Conservation (phyloP, 1,284 basidiomycete species). For the Puccinia horiana region DNA sequence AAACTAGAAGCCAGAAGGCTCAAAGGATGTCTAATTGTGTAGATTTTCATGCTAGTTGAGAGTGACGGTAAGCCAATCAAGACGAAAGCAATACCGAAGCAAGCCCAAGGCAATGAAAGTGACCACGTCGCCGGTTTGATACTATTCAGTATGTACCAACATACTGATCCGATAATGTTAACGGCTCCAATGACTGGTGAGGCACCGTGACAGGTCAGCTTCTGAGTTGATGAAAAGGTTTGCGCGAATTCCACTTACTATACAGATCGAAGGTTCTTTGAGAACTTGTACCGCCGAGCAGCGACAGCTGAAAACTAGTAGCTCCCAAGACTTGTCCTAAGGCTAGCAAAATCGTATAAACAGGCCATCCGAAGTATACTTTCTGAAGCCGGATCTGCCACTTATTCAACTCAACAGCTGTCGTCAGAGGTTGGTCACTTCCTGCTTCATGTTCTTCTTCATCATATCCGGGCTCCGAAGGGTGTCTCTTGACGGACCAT, state of each 20-base stretch:
- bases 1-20: conserved; percentile 80
- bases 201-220: conserved; percentile 10
- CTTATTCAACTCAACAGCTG: conserved; percentile 21
- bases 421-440: conserved; percentile 29
- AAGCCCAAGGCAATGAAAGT: conserved; percentile 79
- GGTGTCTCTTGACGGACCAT: neutral
- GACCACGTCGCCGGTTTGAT: conserved; percentile 82
- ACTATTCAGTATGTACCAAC: conserved; percentile 88
- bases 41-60: conserved; percentile 57
- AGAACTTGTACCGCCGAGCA: conserved; percentile 80
- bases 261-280: conserved; percentile 80
- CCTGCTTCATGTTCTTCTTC: neutral
- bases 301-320: conserved; percentile 90
- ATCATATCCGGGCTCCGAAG: neutral
- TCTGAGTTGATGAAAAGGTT: neutral
- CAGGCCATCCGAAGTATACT: conserved; percentile 69
- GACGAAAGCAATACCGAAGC: conserved; percentile 85
- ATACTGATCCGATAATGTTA: conserved; percentile 77
- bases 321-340: conserved; percentile 78
- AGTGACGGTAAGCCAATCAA: conserved; percentile 82
- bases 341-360: conserved; percentile 84
- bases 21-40: conserved; percentile 62
- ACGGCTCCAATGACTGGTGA: conserved; percentile 70
- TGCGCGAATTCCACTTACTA: conserved; percentile 55
- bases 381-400: conserved; percentile 49